Evolutionary conservation across 1,284 basidiomycete species (phyloP).

Genomic region (Cryptococcus maquisensis): DNA sequence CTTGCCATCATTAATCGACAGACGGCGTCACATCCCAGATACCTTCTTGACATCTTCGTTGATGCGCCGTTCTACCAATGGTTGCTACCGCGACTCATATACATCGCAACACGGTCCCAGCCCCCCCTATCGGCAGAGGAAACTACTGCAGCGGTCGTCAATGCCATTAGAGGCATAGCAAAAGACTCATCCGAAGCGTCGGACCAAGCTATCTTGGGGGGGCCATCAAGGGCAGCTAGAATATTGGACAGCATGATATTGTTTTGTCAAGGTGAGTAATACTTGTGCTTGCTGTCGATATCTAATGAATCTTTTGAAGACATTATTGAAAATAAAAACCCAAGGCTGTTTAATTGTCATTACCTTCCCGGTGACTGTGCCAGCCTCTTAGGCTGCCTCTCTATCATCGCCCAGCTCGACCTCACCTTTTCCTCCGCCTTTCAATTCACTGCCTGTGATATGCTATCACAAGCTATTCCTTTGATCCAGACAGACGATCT

Average conservation of each 20-base stretch:
- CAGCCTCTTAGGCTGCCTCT: slow-evolving; percentile 16
- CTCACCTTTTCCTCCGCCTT: slow-evolving; percentile 12
- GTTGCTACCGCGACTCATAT: slow-evolving; percentile 36
- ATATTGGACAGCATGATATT: slow-evolving; percentile 19
- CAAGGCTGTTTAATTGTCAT: slow-evolving; percentile 11
- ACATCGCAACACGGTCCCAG: slow-evolving; percentile 18
- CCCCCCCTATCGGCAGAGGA: slow-evolving; percentile 3
- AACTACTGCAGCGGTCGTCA: slow-evolving; percentile 5
- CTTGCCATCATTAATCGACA: slow-evolving; percentile 32
- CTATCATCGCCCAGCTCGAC: slow-evolving; percentile 12
- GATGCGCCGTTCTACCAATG: slow-evolving; percentile 37
- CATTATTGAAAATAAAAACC: slow-evolving; percentile 2
- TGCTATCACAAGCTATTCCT: slow-evolving; percentile 15
- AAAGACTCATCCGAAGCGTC: slow-evolving; percentile 14
- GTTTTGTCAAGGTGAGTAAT: slow-evolving; percentile 28
- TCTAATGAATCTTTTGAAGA: slow-evolving; percentile 6
- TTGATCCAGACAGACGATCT: background rate
- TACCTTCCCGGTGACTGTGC: slow-evolving; percentile 13
- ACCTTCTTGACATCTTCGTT: slow-evolving; percentile 9
- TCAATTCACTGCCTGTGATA: slow-evolving; percentile 5
- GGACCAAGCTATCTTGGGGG: background rate
- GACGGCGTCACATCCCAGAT: slow-evolving; percentile 19
- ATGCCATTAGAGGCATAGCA: slow-evolving; percentile 18
- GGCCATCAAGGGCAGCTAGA: slow-evolving; percentile 15
- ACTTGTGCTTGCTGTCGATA: background rate